Evolutionary conservation across 176 grass and related monocot species (phyloP).

Genomic region (Musa troglodytarum): DNA sequence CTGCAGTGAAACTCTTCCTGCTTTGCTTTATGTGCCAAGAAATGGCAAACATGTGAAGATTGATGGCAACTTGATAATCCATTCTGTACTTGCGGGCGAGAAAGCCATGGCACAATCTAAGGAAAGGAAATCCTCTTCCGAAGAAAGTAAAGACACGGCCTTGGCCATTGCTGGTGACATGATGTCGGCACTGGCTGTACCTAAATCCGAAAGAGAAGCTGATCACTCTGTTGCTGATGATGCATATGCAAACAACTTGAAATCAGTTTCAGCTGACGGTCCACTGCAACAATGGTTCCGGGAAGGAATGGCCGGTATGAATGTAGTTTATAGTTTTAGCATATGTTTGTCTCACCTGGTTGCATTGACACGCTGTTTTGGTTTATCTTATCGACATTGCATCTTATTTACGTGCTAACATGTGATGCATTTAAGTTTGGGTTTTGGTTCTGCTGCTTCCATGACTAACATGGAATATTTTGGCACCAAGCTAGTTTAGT

Average conservation of each 20-base stretch:
- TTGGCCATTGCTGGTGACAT: slow-evolving; percentile 51
- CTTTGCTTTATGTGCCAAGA: slow-evolving; percentile 90
- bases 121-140: slow-evolving; percentile 17
- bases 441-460: too few relatives aligned
- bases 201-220: slow-evolving; percentile 35
- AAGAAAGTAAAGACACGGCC: slow-evolving; percentile 62
- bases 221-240: slow-evolving; percentile 24
- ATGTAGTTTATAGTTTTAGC: not conserved
- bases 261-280: slow-evolving; percentile 42
- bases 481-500: not conserved
- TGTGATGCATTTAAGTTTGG: too few relatives aligned
- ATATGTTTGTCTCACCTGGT: not conserved
- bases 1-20: slow-evolving; percentile 69
- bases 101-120: slow-evolving; percentile 52
- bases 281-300: slow-evolving; percentile 83
- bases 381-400: not conserved
- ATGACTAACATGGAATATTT: too few relatives aligned
- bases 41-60: slow-evolving; percentile 99
- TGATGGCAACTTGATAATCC: slow-evolving; percentile 94
- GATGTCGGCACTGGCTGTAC: slow-evolving; percentile 21
- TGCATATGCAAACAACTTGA: slow-evolving; percentile 17
- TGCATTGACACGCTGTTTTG: not conserved
- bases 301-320: slow-evolving; percentile 96
- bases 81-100: slow-evolving; percentile 93
- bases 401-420: too few relatives aligned